Percentiles rank a stretch among this genome's conserved stretches.
These are phyloP conservation scores for Zasmidium angulare DNA, from an alignment of 2,329 filamentous ascomycete genomes.

Conservation along the genomic window DNA sequence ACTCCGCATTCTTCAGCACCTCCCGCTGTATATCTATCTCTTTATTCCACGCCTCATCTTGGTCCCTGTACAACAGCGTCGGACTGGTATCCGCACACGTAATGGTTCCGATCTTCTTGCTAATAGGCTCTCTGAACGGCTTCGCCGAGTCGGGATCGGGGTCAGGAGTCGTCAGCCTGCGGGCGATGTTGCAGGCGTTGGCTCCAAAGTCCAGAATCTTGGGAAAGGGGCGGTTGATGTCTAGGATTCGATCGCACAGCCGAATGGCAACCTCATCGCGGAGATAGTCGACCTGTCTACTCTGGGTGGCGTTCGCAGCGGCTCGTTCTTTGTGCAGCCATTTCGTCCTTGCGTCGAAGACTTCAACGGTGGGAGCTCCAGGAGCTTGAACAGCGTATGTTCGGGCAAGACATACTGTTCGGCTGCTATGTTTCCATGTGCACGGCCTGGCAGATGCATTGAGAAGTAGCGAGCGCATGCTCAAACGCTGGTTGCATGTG, in stretches of 20 bases:
- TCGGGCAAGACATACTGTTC: conserved; percentile 1
- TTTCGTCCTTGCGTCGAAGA: conserved; percentile 88
- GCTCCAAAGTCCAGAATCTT: conserved; percentile 88
- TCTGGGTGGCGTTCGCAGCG: conserved; percentile 66
- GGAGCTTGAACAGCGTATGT: conserved; percentile 75
- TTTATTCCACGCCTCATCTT: conserved; percentile 70
- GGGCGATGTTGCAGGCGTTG: conserved; percentile 91
- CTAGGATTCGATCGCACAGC: conserved; percentile 81
- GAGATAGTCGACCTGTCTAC: conserved; percentile 84
- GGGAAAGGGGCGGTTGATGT: conserved; percentile 86
- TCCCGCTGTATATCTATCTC: conserved; percentile 70
- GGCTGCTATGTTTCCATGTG: background rate
- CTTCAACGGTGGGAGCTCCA: conserved; percentile 75
- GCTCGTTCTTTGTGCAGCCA: conserved; percentile 89
- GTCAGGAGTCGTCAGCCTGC: conserved; percentile 64
- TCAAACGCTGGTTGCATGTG: conserved; percentile 10
- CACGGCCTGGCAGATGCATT: background rate
- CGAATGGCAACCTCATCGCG: conserved; percentile 87
- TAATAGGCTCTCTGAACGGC: conserved; percentile 65
- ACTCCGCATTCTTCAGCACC: conserved; percentile 72
- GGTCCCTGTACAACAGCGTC: conserved; percentile 77
- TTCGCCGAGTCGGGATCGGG: conserved; percentile 64
- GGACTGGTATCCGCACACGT: conserved; percentile 80
- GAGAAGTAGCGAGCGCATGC: conserved; percentile 21
- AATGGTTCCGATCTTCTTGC: conserved; percentile 69